Conservation (phyloP, 2,329 filamentous ascomycete genomes). For the Dactylellina cionopaga region DNA sequence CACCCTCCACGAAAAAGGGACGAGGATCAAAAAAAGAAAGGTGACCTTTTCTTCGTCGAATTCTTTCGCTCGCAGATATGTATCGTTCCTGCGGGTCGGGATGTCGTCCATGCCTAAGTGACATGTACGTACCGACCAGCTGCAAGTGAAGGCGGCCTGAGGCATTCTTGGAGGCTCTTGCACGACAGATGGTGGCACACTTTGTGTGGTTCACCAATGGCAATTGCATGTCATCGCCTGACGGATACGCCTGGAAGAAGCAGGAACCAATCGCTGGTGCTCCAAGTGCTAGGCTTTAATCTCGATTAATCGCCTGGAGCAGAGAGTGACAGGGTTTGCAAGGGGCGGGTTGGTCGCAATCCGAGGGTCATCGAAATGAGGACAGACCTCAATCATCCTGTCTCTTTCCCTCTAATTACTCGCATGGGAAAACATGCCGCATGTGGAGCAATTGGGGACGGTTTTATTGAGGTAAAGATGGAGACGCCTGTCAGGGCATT, state of each 20-base stretch:
- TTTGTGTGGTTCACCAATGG: slow-evolving; percentile 15
- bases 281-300: slow-evolving; percentile 31
- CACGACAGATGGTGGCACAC: slow-evolving; percentile 18
- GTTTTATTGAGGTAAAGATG: slow-evolving; percentile 14
- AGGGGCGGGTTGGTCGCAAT: slow-evolving; percentile 50
- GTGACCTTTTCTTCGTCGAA: not conserved
- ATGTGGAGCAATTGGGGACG: slow-evolving; percentile 41
- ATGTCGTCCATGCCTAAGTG: not conserved
- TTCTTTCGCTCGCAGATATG: slow-evolving; percentile 19
- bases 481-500: slow-evolving; percentile 32
- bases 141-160: not conserved
- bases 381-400: not conserved
- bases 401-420: not conserved
- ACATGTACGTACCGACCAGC: no score
- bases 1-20: not conserved
- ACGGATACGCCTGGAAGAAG: slow-evolving; percentile 3
- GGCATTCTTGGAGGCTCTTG: slow-evolving; percentile 11
- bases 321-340: slow-evolving; percentile 24
- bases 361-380: slow-evolving; percentile 45
- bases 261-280: slow-evolving; percentile 47
- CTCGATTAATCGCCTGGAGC: slow-evolving; percentile 41
- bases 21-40: not conserved
- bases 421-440: slow-evolving; percentile 47
- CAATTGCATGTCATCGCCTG: slow-evolving; percentile 15
- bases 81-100: slow-evolving; percentile 40